Base-by-base conservation (phyloP, 768 basidiomycete genomes). In the Russula vinacea region DNA sequence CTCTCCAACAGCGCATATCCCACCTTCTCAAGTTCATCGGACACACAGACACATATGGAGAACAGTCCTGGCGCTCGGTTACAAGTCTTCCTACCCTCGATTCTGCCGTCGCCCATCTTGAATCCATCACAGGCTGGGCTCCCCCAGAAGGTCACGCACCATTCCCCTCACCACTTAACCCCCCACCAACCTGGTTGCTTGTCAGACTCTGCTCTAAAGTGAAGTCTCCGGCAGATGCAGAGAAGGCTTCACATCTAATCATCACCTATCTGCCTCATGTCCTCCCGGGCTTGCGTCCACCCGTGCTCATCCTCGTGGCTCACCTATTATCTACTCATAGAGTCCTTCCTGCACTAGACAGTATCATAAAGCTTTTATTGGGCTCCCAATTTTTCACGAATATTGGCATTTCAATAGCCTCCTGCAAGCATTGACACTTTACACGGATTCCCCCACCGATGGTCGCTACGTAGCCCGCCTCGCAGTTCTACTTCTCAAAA, bases 111-210 rank as follows among this genome's bases (percentile, higher is more conserved):
- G 47, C 64, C 7, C 47, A 2, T 6, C 35, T 65, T 10, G 40
- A 60, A n/a, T 56, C 55, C 4, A 32, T 65, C 47, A 45, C 57
- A 9, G 5, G n/a, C 24, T 10, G 49, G 9, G 45, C 16, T 17
- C 47, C 0, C 0, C 51, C 50, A 33, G 58, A 58, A 26, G 62
- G 39, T 37, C 39, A 57, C n/a, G 29, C 55, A 22, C 50, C 11
- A 47, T 47, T n/a, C 22, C 22, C 45, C 3, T 47, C 51, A 44
- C 32, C 10, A 37, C 51, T n/a, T 11, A 9, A 19, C n/a, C 45
- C 16, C 6, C 67, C 67, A 14, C 86, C 87, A 0, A 67, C 78
- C 0, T 89, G 86, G 86, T 73, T 86, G n/a, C 70, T 81, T 13
- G 72, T 88, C 35, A 77, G 79, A 51, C 74, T 87, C 47, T 73